Evolutionary conservation across 345 rosid genomes (phyloP), one percentile per base, ranked within the genome.

Genomic region (Psidium guajava): DNA sequence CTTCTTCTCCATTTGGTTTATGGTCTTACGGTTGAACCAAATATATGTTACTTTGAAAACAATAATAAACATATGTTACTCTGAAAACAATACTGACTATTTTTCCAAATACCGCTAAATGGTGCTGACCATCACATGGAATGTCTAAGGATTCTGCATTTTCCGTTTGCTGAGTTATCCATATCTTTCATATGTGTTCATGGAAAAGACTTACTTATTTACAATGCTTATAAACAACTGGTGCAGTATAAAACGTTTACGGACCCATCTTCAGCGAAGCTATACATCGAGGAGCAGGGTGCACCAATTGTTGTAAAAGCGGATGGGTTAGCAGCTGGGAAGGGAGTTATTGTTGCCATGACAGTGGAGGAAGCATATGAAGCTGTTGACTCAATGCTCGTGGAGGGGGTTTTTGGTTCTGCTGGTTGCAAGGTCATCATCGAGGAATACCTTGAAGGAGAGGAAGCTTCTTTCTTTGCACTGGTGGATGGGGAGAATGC

Each of bases 301-400:
- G 92, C 90, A 13, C 98, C 98, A 4, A 96, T 96, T 51, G 98
- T 97, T 83, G 84, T 95, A 80, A 97, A 95, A 92, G 99, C 98
- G 2, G 99, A 95, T 89, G 99, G 99, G 36, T 89, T 97, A 91
- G 99, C 99, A 80, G 96, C 99, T 84, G 98, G 99, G 83, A 97
- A 97, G 91, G 99, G 99, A 88, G 98, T 95, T 57, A 86, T 91
- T 69, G 96, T 97, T 86, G 98, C 99, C 16, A 89, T 92, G 94
- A 85, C 93, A 40, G 55, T 95, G 85, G 97, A 95, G 81, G 98
- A 95, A 88, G 99, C 98, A 54, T 93, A 73, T 81, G 94, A 97
- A 85, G 98, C 98, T 85, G 96, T 96, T 77, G 96, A 97, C 82
- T 96, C 95, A 0, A 96, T 97, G 96, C 98, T 96, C 74, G 92